A percentile compares a stretch with the other conserved stretches of the same genome.
Conservation (phyloP, 75 land plant species). For the Sequoiadendron giganteum region DNA sequence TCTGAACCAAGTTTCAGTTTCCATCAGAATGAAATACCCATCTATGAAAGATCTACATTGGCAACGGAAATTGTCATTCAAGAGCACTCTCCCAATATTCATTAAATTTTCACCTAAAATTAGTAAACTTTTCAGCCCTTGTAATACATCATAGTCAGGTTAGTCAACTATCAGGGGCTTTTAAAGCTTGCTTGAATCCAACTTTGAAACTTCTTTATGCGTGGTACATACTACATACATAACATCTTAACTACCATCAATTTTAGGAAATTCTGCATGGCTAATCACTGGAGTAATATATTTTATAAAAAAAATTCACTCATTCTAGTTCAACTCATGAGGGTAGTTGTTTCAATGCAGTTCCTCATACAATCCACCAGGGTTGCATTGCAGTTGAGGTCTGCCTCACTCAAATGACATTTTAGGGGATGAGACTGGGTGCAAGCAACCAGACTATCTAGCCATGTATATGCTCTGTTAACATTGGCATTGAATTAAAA, state of each 20-base stretch:
- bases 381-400: background rate
- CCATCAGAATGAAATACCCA: background rate
- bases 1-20: background rate
- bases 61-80: background rate
- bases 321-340: background rate
- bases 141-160: background rate
- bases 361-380: background rate
- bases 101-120: background rate
- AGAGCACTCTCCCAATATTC: background rate
- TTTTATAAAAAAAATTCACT: background rate
- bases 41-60: background rate
- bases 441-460: background rate
- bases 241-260: background rate
- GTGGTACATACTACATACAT: background rate
- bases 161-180: background rate
- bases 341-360: background rate
- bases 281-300: background rate
- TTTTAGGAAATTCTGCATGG: background rate
- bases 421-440: background rate
- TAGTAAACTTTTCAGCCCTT: background rate
- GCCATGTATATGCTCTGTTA: background rate
- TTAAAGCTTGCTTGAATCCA: background rate
- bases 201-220: background rate
- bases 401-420: background rate
- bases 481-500: background rate